Evolutionary conservation across 2,329 filamentous ascomycete genomes (phyloP), one percentile per base, ranked within the genome.

Genomic region (Myriosclerotinia curreyana): DNA sequence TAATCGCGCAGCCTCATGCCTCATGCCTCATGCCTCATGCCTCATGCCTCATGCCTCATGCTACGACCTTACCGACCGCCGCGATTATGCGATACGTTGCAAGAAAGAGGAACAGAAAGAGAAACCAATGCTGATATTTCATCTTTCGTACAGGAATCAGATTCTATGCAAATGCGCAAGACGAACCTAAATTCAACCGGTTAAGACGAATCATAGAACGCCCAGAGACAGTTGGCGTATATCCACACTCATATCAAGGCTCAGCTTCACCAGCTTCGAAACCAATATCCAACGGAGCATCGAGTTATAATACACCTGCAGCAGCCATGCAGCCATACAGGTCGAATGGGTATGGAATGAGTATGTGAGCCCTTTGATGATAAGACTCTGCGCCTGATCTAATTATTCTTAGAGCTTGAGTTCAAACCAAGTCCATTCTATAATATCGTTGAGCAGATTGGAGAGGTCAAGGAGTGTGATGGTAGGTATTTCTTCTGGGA

Each of bases 381-480:
- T 20, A 31, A 15, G 22, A 36, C n/a, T 52, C 14, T 50, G 42
- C 51, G 34, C 48, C 14, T 22, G 22, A 34, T 67, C 67, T 71
- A 50, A 72, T 62, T 3, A 36, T 42, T 44, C 36, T 20, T 61
- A 75, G 73, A 64, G 54, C 75, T 84, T 55, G 77, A 76, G 56
- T 90, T 90, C 78, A 94, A 91, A 72, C 76, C 86, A 5, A 96
- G 92, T 72, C 94, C 95, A 0, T 99, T 97, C 76, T 97, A 94
- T 73, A 84, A 84, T 14, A 81, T 94, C 40, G 75, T 87, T 53
- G 80, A 85, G 62, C 82, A 85, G 36, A 76, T 97, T 7, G 85
- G 90, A 6, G 78, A 81, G 9, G 79, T 88, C 22, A 82, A 85
- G 50, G 83, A 86, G 63, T 90, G 92, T 68, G 90, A 94, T 75